A percentile compares a stretch with the other conserved stretches of the same genome.
Conservation (phyloP, 106 monocot genomes). For the Allium cepa region DNA sequence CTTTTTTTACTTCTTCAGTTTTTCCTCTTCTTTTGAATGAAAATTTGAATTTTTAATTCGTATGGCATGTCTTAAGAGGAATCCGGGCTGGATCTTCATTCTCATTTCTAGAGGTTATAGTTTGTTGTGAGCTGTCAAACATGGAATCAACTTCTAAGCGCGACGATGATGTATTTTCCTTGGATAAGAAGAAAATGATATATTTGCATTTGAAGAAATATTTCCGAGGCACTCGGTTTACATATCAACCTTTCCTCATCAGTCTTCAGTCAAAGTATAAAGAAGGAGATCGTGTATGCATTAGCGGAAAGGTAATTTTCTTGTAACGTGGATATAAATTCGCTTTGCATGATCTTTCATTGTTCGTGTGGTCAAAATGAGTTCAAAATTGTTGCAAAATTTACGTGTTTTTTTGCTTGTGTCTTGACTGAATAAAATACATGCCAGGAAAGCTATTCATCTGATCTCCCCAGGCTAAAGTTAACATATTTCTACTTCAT, state of each 20-base stretch:
- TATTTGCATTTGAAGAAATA: slow-evolving; percentile 89
- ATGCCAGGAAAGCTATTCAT: too few relatives aligned
- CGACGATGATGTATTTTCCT: slow-evolving; percentile 6
- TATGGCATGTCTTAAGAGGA: slow-evolving; percentile 41
- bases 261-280: slow-evolving; percentile 68
- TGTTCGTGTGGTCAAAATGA: not conserved
- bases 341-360: not conserved
- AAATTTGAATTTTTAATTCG: not conserved
- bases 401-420: too few relatives aligned
- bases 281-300: slow-evolving; percentile 66
- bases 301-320: slow-evolving; percentile 77
- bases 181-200: slow-evolving; percentile 29
- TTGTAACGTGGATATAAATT: not conserved
- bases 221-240: slow-evolving; percentile 76
- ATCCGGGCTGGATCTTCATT: slow-evolving; percentile 51
- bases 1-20: not conserved
- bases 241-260: slow-evolving; percentile 55
- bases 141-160: slow-evolving; percentile 10
- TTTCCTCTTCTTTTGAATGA: not conserved
- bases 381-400: too few relatives aligned
- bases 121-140: slow-evolving; percentile 36
- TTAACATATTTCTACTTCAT: too few relatives aligned
- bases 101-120: slow-evolving; percentile 67
- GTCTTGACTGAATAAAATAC: too few relatives aligned
- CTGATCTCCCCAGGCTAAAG: too few relatives aligned